A percentile compares a stretch with the other conserved stretches of the same genome.
Conservation (phyloP, 2,329 filamentous ascomycete genomes). For the Chaetomiaceae sp. region DNA sequence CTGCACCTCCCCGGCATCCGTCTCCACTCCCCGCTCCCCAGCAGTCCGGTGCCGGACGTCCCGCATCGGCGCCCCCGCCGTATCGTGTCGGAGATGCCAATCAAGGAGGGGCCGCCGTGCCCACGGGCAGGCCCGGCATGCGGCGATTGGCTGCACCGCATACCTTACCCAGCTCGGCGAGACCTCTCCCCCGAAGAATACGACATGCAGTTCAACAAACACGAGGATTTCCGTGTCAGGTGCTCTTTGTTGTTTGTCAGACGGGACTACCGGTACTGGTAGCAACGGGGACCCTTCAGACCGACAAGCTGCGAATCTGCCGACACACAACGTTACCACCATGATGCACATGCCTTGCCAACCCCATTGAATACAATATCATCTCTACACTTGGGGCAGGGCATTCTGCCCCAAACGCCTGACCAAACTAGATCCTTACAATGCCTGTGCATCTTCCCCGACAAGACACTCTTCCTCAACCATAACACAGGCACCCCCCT, state of each 20-base stretch:
- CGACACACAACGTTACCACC: neutral
- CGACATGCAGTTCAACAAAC: too few relatives aligned
- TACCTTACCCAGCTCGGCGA: too few relatives aligned
- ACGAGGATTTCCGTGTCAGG: too few relatives aligned
- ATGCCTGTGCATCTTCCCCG: neutral
- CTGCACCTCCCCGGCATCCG: neutral
- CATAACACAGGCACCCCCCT: neutral
- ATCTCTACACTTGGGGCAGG: neutral
- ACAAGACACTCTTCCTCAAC: neutral
- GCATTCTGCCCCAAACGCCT: neutral
- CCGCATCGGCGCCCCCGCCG: neutral
- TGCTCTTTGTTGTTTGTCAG: too few relatives aligned
- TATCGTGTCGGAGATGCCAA: neutral
- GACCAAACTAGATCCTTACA: neutral
- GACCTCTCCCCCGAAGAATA: too few relatives aligned
- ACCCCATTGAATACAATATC: slow-evolving; percentile 1
- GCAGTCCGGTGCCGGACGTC: neutral
- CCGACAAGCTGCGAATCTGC: neutral
- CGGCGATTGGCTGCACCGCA: neutral
- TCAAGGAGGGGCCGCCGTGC: neutral
- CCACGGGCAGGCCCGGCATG: neutral
- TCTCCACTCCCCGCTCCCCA: neutral
- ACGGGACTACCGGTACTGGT: too few relatives aligned
- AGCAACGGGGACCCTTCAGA: too few relatives aligned
- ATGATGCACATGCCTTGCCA: neutral